Conservation (phyloP, 192 early-diverging fungal genomes). For the Coemansia erecta region DNA sequence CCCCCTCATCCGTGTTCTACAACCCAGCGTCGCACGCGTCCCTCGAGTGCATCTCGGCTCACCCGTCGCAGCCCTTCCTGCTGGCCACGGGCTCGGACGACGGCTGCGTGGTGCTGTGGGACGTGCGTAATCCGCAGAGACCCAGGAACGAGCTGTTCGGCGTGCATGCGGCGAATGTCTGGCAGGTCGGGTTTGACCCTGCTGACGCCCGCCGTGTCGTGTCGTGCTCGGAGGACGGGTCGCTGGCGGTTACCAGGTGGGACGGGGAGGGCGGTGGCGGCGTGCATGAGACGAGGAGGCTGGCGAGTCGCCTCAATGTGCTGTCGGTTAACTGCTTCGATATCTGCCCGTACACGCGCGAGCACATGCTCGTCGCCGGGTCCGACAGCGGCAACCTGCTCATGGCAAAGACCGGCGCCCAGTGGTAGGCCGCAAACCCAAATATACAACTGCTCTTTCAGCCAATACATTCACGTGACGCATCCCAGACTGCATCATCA, state of each 20-base stretch:
- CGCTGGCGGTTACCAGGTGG: conserved; percentile 49
- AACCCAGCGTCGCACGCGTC: conserved; percentile 18
- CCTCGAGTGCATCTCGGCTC: conserved; percentile 44
- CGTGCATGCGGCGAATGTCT: conserved; percentile 43
- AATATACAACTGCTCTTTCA: neutral
- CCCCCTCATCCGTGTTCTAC: conserved; percentile 35
- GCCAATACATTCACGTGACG: neutral
- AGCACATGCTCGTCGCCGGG: conserved; percentile 45
- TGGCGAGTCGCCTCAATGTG: conserved; percentile 46
- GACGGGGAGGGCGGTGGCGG: neutral
- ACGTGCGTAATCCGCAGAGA: conserved; percentile 33
- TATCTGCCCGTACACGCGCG: conserved; percentile 35
- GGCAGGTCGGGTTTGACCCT: conserved; percentile 47
- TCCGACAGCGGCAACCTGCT: conserved; percentile 52
- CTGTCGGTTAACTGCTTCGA: conserved; percentile 50
- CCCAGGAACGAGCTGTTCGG: conserved; percentile 33
- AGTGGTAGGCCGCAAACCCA: neutral
- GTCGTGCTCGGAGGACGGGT: conserved; percentile 52
- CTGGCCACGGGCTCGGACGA: conserved; percentile 45
- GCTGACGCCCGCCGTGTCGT: conserved; percentile 27
- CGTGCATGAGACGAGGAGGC: neutral
- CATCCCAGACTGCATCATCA: neutral
- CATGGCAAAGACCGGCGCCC: conserved; percentile 19
- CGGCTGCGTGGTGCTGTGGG: conserved; percentile 47
- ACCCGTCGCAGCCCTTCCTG: conserved; percentile 52